These are phyloP conservation scores for Linnemannia schmuckeri DNA, from an alignment of 192 early-diverging fungal genomes.

Conservation along the genomic window DNA sequence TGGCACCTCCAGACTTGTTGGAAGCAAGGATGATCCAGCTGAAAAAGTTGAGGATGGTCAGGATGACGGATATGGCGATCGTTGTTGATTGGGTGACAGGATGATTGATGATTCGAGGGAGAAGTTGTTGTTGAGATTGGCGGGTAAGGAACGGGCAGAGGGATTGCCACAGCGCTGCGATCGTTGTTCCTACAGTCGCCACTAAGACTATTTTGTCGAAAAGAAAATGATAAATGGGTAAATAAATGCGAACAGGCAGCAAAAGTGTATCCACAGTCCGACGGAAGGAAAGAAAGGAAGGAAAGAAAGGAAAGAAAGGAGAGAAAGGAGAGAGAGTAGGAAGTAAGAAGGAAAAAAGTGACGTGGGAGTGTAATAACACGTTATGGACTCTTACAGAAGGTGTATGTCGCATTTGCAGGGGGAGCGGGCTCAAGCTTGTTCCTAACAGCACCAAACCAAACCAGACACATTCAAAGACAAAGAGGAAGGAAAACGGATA, in stretches of 20 bases:
- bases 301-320: not conserved
- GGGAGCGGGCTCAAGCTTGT: constrained; percentile 26
- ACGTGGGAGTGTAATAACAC: not conserved
- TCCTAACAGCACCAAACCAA: constrained; percentile 7
- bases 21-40: constrained; percentile 50
- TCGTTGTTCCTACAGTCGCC: constrained; percentile 35
- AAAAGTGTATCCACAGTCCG: not conserved
- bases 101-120: constrained; percentile 47
- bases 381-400: constrained; percentile 30
- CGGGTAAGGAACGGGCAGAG: constrained; percentile 37
- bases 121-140: not conserved
- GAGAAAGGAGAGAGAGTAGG: too few relatives aligned
- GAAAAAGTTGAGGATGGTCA: constrained; percentile 45
- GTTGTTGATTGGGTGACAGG: constrained; percentile 31
- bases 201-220: constrained; percentile 26
- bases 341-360: not conserved
- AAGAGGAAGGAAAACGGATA: not conserved
- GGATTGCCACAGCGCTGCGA: constrained; percentile 44
- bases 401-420: constrained; percentile 29
- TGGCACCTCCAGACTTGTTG: constrained; percentile 33
- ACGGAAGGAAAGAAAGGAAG: not conserved
- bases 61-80: constrained; percentile 31
- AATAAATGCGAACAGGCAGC: not conserved
- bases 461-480: not conserved
- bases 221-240: not conserved